Conservation (phyloP, 768 basidiomycete genomes). For the Agrocybe chaxingu region DNA sequence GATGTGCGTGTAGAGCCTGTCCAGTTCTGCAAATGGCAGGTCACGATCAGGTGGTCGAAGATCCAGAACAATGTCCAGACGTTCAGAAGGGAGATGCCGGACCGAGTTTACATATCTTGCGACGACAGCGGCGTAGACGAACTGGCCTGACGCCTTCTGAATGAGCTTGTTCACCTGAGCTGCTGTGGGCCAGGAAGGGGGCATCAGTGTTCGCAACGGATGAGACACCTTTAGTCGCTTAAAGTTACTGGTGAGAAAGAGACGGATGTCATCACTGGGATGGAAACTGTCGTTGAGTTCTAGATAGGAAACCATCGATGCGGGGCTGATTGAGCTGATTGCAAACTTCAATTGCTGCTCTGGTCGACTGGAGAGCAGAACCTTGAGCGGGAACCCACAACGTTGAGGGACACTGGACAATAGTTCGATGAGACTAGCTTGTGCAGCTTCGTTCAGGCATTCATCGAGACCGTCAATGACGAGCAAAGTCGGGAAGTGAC, state of each 20-base stretch:
- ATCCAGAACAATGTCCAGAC: too few relatives aligned
- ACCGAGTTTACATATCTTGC: too few relatives aligned
- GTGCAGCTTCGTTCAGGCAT: constrained; percentile 1
- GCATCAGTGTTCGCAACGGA: neutral
- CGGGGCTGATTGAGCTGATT: neutral
- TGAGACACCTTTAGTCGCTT: neutral
- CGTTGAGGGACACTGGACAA: neutral
- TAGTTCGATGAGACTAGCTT: neutral
- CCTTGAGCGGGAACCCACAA: neutral
- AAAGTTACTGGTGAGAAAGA: constrained; percentile 7
- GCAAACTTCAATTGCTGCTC: constrained; percentile 9
- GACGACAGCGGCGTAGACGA: too few relatives aligned
- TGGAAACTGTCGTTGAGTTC: constrained; percentile 6
- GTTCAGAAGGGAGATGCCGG: too few relatives aligned
- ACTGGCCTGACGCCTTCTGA: too few relatives aligned
- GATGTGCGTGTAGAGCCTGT: too few relatives aligned
- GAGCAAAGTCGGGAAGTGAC: neutral
- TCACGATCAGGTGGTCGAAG: too few relatives aligned
- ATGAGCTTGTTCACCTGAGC: too few relatives aligned
- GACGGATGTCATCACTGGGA: constrained; percentile 6
- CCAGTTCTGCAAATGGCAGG: too few relatives aligned
- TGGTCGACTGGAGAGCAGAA: constrained; percentile 12
- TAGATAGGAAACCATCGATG: neutral
- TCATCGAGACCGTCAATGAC: constrained; percentile 14
- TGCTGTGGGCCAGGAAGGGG: too few relatives aligned